phyloP scores from a whole-genome alignment of 2,329 filamentous ascomycete genomes.

The Fusarium napiforme region DNA sequence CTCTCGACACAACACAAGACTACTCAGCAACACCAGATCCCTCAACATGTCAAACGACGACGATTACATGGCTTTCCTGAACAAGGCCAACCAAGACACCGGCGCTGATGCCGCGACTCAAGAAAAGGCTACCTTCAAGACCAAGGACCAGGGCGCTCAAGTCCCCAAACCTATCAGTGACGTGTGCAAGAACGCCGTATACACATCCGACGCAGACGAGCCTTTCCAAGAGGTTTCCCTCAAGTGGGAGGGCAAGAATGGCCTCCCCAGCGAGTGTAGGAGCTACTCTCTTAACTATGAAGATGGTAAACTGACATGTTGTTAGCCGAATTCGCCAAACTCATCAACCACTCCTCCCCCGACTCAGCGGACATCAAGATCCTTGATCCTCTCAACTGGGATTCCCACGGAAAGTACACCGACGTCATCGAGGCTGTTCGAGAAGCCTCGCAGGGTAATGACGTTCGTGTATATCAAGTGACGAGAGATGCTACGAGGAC shows the following conservation, averaged over 20 bases:
- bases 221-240: conserved; percentile 82
- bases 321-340: conserved; percentile 74
- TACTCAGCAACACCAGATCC: conserved; percentile 35
- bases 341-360: conserved; percentile 69
- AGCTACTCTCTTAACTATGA: conserved; percentile 9
- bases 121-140: conserved; percentile 57
- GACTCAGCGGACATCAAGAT: conserved; percentile 70
- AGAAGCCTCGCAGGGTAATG: conserved; percentile 69
- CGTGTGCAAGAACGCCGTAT: conserved; percentile 67
- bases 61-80: conserved; percentile 84
- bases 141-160: conserved; percentile 62
- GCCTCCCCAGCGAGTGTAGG: conserved; percentile 71
- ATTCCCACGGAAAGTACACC: conserved; percentile 75
- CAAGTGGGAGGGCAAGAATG: conserved; percentile 63
- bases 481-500: conserved; percentile 69
- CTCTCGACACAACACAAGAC: conserved; percentile 15
- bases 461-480: conserved; percentile 81
- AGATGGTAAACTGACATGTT: conserved; percentile 1
- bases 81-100: conserved; percentile 86
- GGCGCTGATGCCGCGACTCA: conserved; percentile 36
- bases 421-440: conserved; percentile 75
- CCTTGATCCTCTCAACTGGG: conserved; percentile 76
- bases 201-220: conserved; percentile 86
- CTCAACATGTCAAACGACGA: conserved; percentile 77
- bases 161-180: conserved; percentile 69